Evolutionary conservation across 169 alveolate species (phyloP), one percentile per base, ranked within the genome.

Genomic region (Cryptosporidium muris): DNA sequence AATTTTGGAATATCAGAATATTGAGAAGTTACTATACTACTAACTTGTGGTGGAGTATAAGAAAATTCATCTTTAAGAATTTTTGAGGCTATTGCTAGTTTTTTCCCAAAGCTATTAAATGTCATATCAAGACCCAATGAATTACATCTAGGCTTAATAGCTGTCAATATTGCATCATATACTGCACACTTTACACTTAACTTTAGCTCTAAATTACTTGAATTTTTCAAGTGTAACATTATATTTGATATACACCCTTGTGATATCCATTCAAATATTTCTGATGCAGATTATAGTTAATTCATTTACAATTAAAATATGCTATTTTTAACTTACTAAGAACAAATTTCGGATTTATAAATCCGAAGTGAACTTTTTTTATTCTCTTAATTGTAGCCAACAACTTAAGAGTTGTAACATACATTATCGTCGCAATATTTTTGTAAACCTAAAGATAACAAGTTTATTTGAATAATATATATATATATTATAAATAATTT

Each of bases 221-320:
- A 54, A 12, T 58, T 25, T 25, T 62, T 74, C 42, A 58, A 58
- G 43, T 74, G 60, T n/a, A 45, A 34, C 7, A 58, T 58, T 43
- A 74, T 74, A 74, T 60, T 58, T 43, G 47, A 45, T 12, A 25
- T 40, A 25, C 60, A 74, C 11, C 56, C 85, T n/a, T 6, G 54
- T 9, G 68, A 74, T 36, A 74, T 74, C 85, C 85, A 74, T 14
- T 74, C 85, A n/a, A 74, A 34, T 25, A 74, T 51, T 36, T 58
- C 60, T 36, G 51, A 54, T 25, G 0, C 25, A 25, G 25, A 25
- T 25, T 25, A 0, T 25, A 25, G 25, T 25, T 0, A 25, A 25
- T 25, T 25, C 25, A 25, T 25, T 25, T 25, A 25, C 0, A 25
- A 25, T 25, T 25, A 25, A 25, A 25, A 25, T 25, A 25, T 25